These are phyloP conservation scores for Tremella mesenterica DNA, from an alignment of 768 basidiomycete species.

Conservation along the genomic window DNA sequence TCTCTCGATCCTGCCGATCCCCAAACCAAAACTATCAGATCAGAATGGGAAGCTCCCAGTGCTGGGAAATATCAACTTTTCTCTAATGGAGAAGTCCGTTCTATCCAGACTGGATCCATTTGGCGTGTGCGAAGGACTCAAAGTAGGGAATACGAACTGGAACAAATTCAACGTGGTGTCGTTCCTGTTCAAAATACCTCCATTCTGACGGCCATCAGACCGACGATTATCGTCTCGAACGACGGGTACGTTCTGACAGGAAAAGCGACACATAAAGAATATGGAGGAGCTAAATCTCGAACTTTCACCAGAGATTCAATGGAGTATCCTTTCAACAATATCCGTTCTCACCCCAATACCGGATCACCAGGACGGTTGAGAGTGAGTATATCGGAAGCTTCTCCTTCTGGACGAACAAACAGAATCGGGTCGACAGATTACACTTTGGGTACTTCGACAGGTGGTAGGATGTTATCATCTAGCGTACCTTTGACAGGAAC, in stretches of 20 bases:
- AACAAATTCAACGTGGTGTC: conserved; percentile 7
- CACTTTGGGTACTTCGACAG: conserved; percentile 9
- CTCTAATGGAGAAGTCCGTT: conserved; percentile 34
- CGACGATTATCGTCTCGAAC: background rate
- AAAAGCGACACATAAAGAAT: conserved; percentile 31
- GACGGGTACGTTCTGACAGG: conserved; percentile 22
- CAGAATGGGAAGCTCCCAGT: conserved; percentile 40
- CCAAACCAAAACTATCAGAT: conserved; percentile 3
- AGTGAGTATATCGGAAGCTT: background rate
- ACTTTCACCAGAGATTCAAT: background rate
- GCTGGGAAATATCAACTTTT: conserved; percentile 38
- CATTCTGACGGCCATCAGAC: background rate
- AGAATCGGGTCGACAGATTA: conserved; percentile 17
- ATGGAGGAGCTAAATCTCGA: conserved; percentile 35
- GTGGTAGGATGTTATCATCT: conserved; percentile 6
- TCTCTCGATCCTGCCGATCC: conserved; percentile 14
- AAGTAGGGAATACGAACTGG: conserved; percentile 36
- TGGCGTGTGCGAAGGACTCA: conserved; percentile 26
- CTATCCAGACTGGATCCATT: conserved; percentile 19
- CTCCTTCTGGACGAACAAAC: conserved; percentile 4
- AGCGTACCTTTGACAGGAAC: conserved; percentile 10
- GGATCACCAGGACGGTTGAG: background rate
- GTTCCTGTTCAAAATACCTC: background rate
- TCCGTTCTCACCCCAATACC: background rate
- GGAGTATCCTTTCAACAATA: background rate